Evolutionary conservation across 2,329 filamentous ascomycete genomes (phyloP), one percentile per base, ranked within the genome.

Genomic region (Didymella exigua): DNA sequence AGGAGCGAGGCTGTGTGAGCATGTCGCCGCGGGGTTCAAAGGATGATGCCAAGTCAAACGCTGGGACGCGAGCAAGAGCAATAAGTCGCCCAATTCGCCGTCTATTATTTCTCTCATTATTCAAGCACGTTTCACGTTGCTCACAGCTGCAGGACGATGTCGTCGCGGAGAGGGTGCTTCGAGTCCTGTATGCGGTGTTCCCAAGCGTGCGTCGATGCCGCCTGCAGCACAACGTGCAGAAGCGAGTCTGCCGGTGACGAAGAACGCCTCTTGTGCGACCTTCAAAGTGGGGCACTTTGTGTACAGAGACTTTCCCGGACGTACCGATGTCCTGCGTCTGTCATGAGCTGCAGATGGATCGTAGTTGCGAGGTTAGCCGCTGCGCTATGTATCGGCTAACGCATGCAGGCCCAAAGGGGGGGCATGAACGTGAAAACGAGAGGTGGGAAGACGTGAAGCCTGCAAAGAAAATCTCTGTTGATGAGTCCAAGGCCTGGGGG

Each of bases 401-500:
- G 63, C 63, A 65, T 56, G 67, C 65, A 61, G 58, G 62, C 65
- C 62, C 61, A 58, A 66, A 59, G 56, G 55, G 58, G 58, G 56
- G 59, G 54, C 54, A 45, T 42, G 29, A 33, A 27, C 19, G 31
- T 52, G 42, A 46, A 54, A 36, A 46, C 26, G 34, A 50, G 36
- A 31, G 52, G 52, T 26, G 27, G 40, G n/a, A 50, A 47, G 13
- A n/a, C 2, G 11, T 18, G 7, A 37, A 44, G 9, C 30, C 36
- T 36, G 36, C 36, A 42, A 19, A 34, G 7, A 31, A 33, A n/a
- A 30, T 6, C 29, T n/a, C 29, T 40, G 38, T 36, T 31, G 34
- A 46, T 19, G 18, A 29, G 33, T 36, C 30, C 21, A 34, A 23
- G 49, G 29, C 30, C 23, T 46, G 18, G 4, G 42, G 21, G n/a